Percentiles rank a stretch among this genome's conserved stretches.
Evolutionary conservation across 1,139 yeast genomes (phyloP).

Genomic region (Yamadazyma mexicana): DNA sequence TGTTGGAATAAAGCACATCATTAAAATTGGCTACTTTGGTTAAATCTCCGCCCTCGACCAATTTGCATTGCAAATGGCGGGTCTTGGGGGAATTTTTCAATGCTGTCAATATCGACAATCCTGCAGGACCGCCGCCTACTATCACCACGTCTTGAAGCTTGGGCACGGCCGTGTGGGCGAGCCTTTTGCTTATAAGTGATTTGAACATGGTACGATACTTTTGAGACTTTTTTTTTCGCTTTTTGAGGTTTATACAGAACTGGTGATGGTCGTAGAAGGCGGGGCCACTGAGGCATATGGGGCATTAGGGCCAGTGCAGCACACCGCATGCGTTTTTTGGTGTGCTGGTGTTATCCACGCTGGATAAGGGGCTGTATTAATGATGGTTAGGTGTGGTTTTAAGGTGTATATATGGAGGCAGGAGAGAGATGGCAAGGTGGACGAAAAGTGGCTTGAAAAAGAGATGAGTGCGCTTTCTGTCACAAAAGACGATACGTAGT

Average conservation of each 20-base stretch:
- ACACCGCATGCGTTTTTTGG: too few relatives aligned
- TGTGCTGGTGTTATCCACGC: too few relatives aligned
- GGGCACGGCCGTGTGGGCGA: conserved; percentile 13
- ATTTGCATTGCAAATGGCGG: conserved; percentile 56
- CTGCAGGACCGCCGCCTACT: conserved; percentile 98
- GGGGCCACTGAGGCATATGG: too few relatives aligned
- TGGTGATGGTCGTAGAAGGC: neutral
- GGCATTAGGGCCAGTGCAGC: too few relatives aligned
- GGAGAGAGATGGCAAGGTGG: too few relatives aligned
- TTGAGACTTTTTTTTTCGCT: neutral
- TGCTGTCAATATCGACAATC: conserved; percentile 82
- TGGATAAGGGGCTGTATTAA: too few relatives aligned
- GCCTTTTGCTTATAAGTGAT: conserved; percentile 5
- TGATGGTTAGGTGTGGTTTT: too few relatives aligned
- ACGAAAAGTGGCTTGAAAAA: too few relatives aligned
- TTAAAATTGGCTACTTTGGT: conserved; percentile 51
- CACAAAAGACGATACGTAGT: too few relatives aligned
- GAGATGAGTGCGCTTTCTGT: too few relatives aligned
- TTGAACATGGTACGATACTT: conserved; percentile 1
- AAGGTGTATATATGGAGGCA: too few relatives aligned
- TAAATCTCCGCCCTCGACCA: conserved; percentile 73
- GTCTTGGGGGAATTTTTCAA: conserved; percentile 66
- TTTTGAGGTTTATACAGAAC: neutral
- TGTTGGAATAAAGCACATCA: conserved; percentile 58
- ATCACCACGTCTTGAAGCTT: conserved; percentile 69